Evolutionary conservation across 495 filamentous ascomycete species (phyloP), one percentile per base, ranked within the genome.

Genomic region (Aspergillus conjunctus): DNA sequence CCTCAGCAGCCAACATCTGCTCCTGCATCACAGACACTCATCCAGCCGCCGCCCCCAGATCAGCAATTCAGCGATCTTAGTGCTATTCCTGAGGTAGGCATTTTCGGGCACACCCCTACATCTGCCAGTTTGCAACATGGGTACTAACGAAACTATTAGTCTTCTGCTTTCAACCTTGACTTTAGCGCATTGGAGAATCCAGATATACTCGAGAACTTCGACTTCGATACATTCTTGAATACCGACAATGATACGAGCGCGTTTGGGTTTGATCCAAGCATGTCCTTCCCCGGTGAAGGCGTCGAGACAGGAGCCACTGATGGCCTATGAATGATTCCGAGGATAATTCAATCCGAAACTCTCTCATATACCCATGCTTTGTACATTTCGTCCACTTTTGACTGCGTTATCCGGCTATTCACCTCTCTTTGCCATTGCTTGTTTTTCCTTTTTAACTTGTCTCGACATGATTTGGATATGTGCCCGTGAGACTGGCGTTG

Each of bases 141-240:
- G 39, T 48, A 58, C 70, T 69, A 59, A 63, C 57, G 59, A 58
- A 54, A 15, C 17, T 45, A 62, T 20, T 51, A 76, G 73, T 17
- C 67, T 48, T 69, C 59, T 54, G 56, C 70, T 44, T 79, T 81
- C 71, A 82, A 73, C 45, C 79, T 90, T 68, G 86, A 88, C 56
- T 90, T 91, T 68, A 80, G 79, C 64, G 67, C 72, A 46, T 73
- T 89, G 66, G 80, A 84, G 55, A 84, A 81, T 31, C 76, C 77
- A 48, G 83, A 93, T 70, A 88, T 95, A n/a, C 78, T 98, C 51
- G 88, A 91, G 68, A 89, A 90, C 66, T 98, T 98, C 65, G 93
- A 98, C 73, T 98, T 98, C 71, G 93, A 98, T 73, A 91, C 90
- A 0, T 98, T 97, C 83, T 78, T 98, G 52, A 86, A 87, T 61